Evolutionary conservation across 805 yeast species (phyloP).

Genomic region (Metschnikowia gelsemii): DNA sequence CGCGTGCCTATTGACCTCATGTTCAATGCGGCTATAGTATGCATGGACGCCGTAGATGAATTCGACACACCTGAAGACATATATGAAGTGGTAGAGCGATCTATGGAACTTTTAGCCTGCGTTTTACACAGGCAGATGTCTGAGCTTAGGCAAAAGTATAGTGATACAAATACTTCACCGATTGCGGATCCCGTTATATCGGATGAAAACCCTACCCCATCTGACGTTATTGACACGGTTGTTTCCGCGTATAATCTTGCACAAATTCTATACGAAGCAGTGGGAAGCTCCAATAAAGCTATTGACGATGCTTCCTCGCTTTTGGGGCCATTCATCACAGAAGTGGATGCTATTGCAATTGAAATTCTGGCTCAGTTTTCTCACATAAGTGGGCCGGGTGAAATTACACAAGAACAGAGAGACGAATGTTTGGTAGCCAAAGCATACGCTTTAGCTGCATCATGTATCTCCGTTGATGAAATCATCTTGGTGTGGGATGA

Average conservation of each 20-base stretch:
- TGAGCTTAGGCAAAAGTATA: slow-evolving; percentile 23
- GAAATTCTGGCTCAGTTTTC: slow-evolving; percentile 22
- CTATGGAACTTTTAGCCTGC: slow-evolving; percentile 23
- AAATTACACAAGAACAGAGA: slow-evolving; percentile 26
- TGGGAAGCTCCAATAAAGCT: background rate
- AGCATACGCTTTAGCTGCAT: slow-evolving; percentile 18
- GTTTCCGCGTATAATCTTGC: slow-evolving; percentile 29
- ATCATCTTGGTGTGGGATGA: slow-evolving; percentile 37
- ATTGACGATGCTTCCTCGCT: slow-evolving; percentile 11
- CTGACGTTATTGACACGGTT: slow-evolving; percentile 37
- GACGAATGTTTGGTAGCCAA: slow-evolving; percentile 34
- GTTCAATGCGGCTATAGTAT: slow-evolving; percentile 48
- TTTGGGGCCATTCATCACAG: slow-evolving; percentile 23
- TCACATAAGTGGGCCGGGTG: background rate
- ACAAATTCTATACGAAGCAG: slow-evolving; percentile 32
- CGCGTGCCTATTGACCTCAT: slow-evolving; percentile 36
- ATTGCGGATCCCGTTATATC: too few species aligned
- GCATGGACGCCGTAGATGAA: slow-evolving; percentile 47
- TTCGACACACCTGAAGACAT: slow-evolving; percentile 18
- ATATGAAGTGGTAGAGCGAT: slow-evolving; percentile 2
- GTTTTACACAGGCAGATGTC: slow-evolving; percentile 29
- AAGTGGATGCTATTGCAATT: slow-evolving; percentile 21
- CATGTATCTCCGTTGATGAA: slow-evolving; percentile 19
- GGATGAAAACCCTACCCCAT: slow-evolving; percentile 13
- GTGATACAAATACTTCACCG: too few species aligned